Conservation (phyloP, 2,329 filamentous ascomycete genomes). For the Fonsecaea nubica region DNA sequence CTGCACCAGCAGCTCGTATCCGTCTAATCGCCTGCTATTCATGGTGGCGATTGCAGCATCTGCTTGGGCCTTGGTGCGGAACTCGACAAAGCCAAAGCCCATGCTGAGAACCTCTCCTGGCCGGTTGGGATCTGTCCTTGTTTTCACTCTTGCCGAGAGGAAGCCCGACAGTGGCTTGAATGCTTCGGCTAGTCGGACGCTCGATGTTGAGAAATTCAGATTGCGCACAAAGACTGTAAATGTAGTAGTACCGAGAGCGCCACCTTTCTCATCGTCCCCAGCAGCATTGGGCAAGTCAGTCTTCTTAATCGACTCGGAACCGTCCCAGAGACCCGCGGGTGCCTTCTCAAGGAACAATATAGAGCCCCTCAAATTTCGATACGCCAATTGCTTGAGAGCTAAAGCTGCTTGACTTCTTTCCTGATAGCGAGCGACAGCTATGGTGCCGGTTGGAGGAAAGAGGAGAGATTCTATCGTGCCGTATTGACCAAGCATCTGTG, state of each 20-base stretch:
- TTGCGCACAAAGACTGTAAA: conserved; percentile 93
- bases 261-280: conserved; percentile 45
- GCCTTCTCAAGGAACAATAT: conserved; percentile 94
- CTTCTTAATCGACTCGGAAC: conserved; percentile 40
- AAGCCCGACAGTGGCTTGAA: conserved; percentile 88
- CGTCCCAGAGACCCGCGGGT: conserved; percentile 77
- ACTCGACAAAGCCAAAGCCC: conserved; percentile 96
- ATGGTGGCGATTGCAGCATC: conserved; percentile 81
- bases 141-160: conserved; percentile 87
- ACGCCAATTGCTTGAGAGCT: conserved; percentile 84
- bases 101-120: conserved; percentile 88
- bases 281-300: neutral
- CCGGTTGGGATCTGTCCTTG: conserved; percentile 89
- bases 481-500: conserved; percentile 81
- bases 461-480: conserved; percentile 81
- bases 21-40: conserved; percentile 86
- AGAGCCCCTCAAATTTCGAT: conserved; percentile 88
- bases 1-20: conserved; percentile 82
- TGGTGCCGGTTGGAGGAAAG: conserved; percentile 91
- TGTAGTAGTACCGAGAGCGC: conserved; percentile 46
- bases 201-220: conserved; percentile 88
- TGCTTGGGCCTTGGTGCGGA: conserved; percentile 77
- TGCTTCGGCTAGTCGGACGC: conserved; percentile 72
- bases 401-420: conserved; percentile 79
- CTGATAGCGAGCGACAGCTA: conserved; percentile 88